Base-by-base conservation (phyloP, 352 stramenopile genomes). In the Peronospora tabacina region DNA sequence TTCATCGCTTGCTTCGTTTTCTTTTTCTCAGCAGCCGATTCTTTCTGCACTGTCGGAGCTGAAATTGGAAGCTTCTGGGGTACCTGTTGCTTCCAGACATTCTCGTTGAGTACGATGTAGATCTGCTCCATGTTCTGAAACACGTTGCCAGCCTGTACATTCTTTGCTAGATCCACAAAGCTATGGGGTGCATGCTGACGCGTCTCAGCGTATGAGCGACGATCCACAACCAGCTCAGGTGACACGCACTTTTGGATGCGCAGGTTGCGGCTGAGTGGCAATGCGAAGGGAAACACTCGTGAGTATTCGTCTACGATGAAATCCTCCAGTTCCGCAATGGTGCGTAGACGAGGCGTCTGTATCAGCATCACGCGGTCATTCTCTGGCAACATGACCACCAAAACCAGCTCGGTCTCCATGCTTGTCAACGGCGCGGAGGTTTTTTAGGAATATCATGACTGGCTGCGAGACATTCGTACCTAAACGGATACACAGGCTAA, bases 51-150 rank as follows among this genome's bases (percentile, higher is more conserved):
- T 7, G 12, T 29, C 0, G 3, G 20, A 44, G 38, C 12, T 20
- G 34, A 20, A 19, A 44, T 1, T 44, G 20, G 8, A 16, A 11
- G 2, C 38, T 30, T 12, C 7, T 19, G 0, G 6, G 7, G 19
- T 20, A 54, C 49, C 17, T 60, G 45, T 20, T 66, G 64, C 44
- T 44, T 52, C 5, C 7, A n/a, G n/a, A n/a, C n/a, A n/a, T 42
- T 29, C 28, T 33, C 19, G 52, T 78, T 78, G 15, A 57, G 26
- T 16, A 79, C 73, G 9, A 90, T 63, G 52, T 86, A 90, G 24
- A 90, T 72, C 56, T 85, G 78, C 61, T 90, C 78, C 78, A 90
- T 90, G 52, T 80, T 69, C 43, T 66, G 40, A 49, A 90, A 90
- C 22, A 82, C 72, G 37, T 87, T 87, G 47, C 75, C 75, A 10